Conservation (phyloP, 225 moss, liverwort and hornwort species). For the Marchantia polymorpha region DNA sequence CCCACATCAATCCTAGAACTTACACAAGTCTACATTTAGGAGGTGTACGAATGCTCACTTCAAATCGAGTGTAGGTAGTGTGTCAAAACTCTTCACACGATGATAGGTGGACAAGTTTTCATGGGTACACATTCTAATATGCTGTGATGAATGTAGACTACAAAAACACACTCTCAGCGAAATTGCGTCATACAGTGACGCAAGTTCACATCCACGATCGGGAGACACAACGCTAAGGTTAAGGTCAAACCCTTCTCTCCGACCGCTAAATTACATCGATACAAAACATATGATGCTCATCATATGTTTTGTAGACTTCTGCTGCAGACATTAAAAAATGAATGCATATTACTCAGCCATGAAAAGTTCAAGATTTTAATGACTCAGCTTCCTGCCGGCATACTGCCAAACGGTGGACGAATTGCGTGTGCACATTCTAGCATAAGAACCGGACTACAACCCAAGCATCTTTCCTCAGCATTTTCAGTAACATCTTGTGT, state of each 20-base stretch:
- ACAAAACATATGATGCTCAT: conserved; percentile 45
- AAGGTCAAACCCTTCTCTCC: conserved; percentile 41
- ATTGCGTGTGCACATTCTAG: conserved; percentile 45
- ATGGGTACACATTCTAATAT: too few species aligned
- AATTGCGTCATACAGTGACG: neutral
- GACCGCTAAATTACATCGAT: conserved; percentile 39
- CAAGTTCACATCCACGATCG: conserved; percentile 34
- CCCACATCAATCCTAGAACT: too few species aligned
- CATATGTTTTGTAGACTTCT: too few species aligned
- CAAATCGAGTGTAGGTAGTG: too few species aligned
- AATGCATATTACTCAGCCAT: neutral
- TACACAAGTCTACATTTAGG: too few species aligned
- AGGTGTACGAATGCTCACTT: too few species aligned
- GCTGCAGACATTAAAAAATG: conserved; percentile 18
- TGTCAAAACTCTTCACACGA: too few species aligned
- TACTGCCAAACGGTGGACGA: conserved; percentile 46
- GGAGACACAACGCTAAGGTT: conserved; percentile 45
- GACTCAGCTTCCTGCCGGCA: conserved; percentile 15
- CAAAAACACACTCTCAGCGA: too few species aligned
- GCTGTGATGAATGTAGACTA: too few species aligned
- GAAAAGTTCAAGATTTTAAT: neutral
- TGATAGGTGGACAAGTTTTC: too few species aligned
- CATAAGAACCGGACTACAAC: conserved; percentile 47
- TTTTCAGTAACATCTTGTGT: conserved; percentile 37
- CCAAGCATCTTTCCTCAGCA: conserved; percentile 40